A percentile compares a stretch with the other conserved stretches of the same genome.
phyloP scores from a whole-genome alignment of 371 early-diverging fungal species.

The Mortierella sp. region DNA sequence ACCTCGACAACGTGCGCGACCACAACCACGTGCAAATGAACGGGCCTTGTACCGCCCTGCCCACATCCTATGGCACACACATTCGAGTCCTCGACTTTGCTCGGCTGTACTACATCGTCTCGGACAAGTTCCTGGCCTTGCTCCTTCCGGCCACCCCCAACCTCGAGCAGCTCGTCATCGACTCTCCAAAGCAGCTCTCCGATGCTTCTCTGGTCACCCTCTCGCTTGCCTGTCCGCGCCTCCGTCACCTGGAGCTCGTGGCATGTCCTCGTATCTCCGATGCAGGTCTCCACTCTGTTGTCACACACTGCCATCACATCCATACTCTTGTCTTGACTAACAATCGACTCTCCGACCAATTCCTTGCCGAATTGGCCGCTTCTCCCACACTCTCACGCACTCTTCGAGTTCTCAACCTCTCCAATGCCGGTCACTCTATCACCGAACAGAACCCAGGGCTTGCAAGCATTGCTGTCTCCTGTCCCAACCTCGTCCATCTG shows the following conservation, averaged over 20 bases:
- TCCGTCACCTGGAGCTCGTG: conserved; percentile 17
- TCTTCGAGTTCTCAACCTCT: conserved; percentile 8
- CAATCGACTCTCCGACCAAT: background rate
- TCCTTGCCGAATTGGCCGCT: conserved; percentile 1
- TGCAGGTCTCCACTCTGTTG: conserved; percentile 10
- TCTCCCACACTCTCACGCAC: background rate
- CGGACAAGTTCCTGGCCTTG: conserved; percentile 30
- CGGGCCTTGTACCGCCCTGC: too few species aligned
- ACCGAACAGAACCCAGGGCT: conserved; percentile 16
- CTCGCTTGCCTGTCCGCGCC: conserved; percentile 1
- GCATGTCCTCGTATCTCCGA: conserved; percentile 25
- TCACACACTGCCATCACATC: conserved; percentile 1
- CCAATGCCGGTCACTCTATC: conserved; percentile 5
- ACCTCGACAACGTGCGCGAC: background rate
- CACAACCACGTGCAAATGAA: too few species aligned
- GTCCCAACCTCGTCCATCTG: conserved; percentile 14
- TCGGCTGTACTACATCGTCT: conserved; percentile 42
- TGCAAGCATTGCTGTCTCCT: conserved; percentile 10
- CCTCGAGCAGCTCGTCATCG: conserved; percentile 19
- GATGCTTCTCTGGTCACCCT: conserved; percentile 24
- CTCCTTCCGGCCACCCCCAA: conserved; percentile 27
- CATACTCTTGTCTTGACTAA: conserved; percentile 6
- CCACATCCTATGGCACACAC: conserved; percentile 17
- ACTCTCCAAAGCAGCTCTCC: conserved; percentile 42
- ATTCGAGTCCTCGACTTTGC: conserved; percentile 42